Evolutionary conservation across 2,329 filamentous ascomycete species (phyloP).

Genomic region (Alternaria rosae): DNA sequence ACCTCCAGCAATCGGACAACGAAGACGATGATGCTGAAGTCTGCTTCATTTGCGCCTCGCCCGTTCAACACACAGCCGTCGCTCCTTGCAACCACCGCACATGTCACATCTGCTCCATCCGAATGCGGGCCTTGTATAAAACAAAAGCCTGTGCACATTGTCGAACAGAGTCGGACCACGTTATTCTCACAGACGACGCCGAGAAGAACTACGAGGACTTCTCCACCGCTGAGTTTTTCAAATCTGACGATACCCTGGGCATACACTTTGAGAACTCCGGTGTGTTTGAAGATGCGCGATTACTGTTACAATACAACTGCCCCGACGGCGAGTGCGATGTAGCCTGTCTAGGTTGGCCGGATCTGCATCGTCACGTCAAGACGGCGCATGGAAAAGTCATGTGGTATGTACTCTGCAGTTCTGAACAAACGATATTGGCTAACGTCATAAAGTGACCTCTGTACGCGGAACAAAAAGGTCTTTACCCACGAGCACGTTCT

Average conservation of each 20-base stretch:
- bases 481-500: conserved; percentile 98
- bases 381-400: conserved; percentile 83
- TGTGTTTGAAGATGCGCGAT: conserved; percentile 88
- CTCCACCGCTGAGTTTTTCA: conserved; percentile 72
- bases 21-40: conserved; percentile 68
- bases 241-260: conserved; percentile 83
- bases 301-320: conserved; percentile 93
- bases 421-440: not conserved
- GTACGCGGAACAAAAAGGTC: conserved; percentile 93
- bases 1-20: conserved; percentile 16
- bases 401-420: conserved; percentile 61
- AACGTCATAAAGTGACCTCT: conserved; percentile 70
- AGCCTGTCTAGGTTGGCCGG: conserved; percentile 81
- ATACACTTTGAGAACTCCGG: conserved; percentile 89
- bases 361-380: conserved; percentile 82
- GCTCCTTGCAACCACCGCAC: conserved; percentile 95
- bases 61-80: conserved; percentile 84
- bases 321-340: conserved; percentile 85
- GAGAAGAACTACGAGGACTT: conserved; percentile 89
- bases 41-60: conserved; percentile 97
- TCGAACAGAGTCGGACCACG: conserved; percentile 77
- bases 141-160: conserved; percentile 97
- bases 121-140: conserved; percentile 93
- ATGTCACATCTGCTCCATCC: conserved; percentile 92
- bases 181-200: conserved; percentile 89